These are phyloP conservation scores for Manihot esculenta DNA, from an alignment of 441 rosid species.

Conservation along the genomic window DNA sequence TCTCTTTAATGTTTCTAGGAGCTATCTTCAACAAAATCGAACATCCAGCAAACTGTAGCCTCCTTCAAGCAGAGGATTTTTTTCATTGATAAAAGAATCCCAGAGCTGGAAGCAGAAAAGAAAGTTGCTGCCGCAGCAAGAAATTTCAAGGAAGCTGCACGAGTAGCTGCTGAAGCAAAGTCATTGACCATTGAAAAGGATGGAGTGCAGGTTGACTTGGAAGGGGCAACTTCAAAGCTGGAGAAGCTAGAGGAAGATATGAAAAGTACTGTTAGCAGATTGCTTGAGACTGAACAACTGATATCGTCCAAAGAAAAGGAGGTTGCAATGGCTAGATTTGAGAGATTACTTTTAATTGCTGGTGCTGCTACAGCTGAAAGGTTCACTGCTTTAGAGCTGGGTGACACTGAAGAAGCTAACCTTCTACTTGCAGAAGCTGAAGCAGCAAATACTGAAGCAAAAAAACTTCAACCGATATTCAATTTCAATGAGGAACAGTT, in stretches of 20 bases:
- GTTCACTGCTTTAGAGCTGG: constrained; percentile 68
- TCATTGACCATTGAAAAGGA: constrained; percentile 73
- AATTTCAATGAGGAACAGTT: constrained; percentile 56
- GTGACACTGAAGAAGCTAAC: constrained; percentile 69
- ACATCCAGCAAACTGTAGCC: constrained; percentile 69
- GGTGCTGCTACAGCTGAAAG: constrained; percentile 76
- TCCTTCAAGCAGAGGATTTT: constrained; percentile 67
- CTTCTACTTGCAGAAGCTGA: constrained; percentile 73
- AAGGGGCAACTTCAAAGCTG: constrained; percentile 46
- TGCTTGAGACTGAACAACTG: constrained; percentile 62
- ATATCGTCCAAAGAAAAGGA: constrained; percentile 66
- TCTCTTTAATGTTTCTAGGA: constrained; percentile 47
- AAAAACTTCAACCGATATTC: constrained; percentile 50
- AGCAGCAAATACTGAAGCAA: constrained; percentile 70
- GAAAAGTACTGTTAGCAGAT: constrained; percentile 50
- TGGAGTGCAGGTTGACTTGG: constrained; percentile 48
- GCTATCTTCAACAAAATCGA: constrained; percentile 70
- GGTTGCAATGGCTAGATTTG: constrained; percentile 68
- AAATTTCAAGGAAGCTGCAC: constrained; percentile 92
- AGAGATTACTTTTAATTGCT: constrained; percentile 58
- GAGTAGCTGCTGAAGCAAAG: constrained; percentile 87
- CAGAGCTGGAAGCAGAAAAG: constrained; percentile 89
- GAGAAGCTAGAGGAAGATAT: constrained; percentile 60
- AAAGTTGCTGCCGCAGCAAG: constrained; percentile 81
- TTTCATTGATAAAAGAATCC: constrained; percentile 76